These are phyloP conservation scores for Eucalyptus shirleyi DNA, from an alignment of 345 rosid species.

Conservation along the genomic window DNA sequence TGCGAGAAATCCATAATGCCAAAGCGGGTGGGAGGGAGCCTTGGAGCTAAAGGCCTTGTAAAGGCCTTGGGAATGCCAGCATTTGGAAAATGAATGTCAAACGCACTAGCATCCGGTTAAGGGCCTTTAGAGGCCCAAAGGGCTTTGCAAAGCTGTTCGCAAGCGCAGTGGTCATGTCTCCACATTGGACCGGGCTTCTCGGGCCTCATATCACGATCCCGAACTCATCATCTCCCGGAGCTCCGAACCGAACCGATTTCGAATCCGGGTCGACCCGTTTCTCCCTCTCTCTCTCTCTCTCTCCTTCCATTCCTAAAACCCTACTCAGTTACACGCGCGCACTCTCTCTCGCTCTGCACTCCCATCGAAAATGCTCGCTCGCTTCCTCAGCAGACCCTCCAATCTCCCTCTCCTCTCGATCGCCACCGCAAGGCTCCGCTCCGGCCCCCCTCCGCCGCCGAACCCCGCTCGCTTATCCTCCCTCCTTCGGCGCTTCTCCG, in stretches of 20 bases:
- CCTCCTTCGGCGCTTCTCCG: conserved; percentile 26
- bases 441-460: not conserved
- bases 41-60: too few relatives aligned
- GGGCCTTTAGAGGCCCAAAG: too few relatives aligned
- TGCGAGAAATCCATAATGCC: too few relatives aligned
- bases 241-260: not conserved
- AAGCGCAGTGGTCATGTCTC: not conserved
- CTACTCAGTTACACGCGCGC: not conserved
- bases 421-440: conserved; percentile 16
- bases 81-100: too few relatives aligned
- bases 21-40: too few relatives aligned
- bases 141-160: too few relatives aligned
- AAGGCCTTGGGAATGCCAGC: too few relatives aligned
- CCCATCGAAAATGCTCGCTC: conserved; percentile 37
- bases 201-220: not conserved
- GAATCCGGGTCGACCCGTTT: not conserved
- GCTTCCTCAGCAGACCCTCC: conserved; percentile 50
- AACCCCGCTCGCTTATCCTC: conserved; percentile 7
- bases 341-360: not conserved
- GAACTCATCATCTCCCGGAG: not conserved
- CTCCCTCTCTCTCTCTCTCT: not conserved
- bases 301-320: not conserved
- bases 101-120: too few relatives aligned
- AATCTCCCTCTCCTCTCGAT: conserved; percentile 33
- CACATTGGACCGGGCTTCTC: not conserved